Percentiles rank a stretch among this genome's conserved stretches.
Conservation (phyloP, 2,329 filamentous ascomycete species). For the Aureobasidium zeae region DNA sequence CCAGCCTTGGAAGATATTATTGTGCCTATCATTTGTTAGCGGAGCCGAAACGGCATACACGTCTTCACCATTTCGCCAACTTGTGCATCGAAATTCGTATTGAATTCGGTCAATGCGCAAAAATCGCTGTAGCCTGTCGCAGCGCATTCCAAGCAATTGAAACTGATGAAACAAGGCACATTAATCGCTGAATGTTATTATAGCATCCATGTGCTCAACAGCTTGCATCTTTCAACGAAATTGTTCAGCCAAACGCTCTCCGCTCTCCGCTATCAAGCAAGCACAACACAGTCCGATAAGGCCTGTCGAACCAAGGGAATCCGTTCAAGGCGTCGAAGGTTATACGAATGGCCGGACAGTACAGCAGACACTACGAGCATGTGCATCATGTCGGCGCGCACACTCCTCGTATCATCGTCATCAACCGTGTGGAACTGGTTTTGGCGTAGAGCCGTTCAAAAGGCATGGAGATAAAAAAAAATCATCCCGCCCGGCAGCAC, state of each 20-base stretch:
- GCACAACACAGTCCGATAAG: neutral
- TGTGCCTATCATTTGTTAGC: neutral
- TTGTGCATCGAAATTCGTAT: neutral
- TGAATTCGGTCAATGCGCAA: slow-evolving; percentile 5
- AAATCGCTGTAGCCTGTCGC: neutral
- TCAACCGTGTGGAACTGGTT: neutral
- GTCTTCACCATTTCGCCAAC: no score
- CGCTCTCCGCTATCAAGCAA: slow-evolving; percentile 1
- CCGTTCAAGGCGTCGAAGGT: slow-evolving; percentile 3
- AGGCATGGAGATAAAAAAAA: neutral
- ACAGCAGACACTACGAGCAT: slow-evolving; percentile 7
- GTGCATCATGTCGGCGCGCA: slow-evolving; percentile 1
- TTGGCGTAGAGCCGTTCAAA: slow-evolving; percentile 3
- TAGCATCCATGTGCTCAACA: slow-evolving; percentile 1
- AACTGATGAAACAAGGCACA: slow-evolving; percentile 5
- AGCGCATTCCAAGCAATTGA: neutral
- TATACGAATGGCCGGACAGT: neutral
- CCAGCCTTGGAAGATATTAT: neutral
- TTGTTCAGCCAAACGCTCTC: neutral
- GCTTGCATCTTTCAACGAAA: neutral
- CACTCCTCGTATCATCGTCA: no score
- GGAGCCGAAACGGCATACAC: slow-evolving; percentile 6
- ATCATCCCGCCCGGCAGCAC: neutral
- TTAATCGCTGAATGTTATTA: slow-evolving; percentile 9
- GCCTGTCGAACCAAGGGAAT: neutral